Evolutionary conservation across 2,329 filamentous ascomycete species (phyloP).

Genomic region (Colletotrichum plurivorum): DNA sequence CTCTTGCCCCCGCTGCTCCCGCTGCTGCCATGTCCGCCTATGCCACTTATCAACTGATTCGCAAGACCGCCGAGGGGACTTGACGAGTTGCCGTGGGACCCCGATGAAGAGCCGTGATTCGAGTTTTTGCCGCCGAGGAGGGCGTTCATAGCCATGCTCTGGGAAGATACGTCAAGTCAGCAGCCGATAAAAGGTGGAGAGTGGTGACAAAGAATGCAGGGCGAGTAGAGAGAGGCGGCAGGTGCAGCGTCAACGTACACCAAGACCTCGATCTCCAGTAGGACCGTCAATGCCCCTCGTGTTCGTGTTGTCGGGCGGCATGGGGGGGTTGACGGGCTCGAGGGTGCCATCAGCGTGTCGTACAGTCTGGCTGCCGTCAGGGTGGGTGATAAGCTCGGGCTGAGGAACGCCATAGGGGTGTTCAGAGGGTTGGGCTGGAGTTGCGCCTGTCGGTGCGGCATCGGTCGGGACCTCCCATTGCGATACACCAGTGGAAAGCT

Average conservation of each 20-base stretch:
- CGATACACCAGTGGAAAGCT: slow-evolving; percentile 78
- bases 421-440: slow-evolving; percentile 67
- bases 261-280: slow-evolving; percentile 73
- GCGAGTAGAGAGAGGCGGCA: slow-evolving; percentile 22
- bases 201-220: not conserved
- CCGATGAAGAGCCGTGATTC: slow-evolving; percentile 46
- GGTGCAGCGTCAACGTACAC: slow-evolving; percentile 64
- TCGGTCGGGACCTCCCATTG: slow-evolving; percentile 82
- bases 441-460: slow-evolving; percentile 73
- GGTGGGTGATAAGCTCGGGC: slow-evolving; percentile 71
- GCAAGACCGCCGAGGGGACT: slow-evolving; percentile 62
- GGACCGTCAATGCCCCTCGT: slow-evolving; percentile 66
- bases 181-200: not conserved
- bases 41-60: slow-evolving; percentile 61
- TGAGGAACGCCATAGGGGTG: slow-evolving; percentile 75
- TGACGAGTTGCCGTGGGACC: slow-evolving; percentile 52
- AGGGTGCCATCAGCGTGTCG: slow-evolving; percentile 72
- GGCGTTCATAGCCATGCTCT: slow-evolving; percentile 74
- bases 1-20: slow-evolving; percentile 53
- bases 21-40: slow-evolving; percentile 47
- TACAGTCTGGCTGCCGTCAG: slow-evolving; percentile 73
- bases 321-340: slow-evolving; percentile 68
- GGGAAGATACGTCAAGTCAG: slow-evolving; percentile 36
- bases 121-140: slow-evolving; percentile 66
- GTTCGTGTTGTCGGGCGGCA: slow-evolving; percentile 63